These are phyloP conservation scores for Cenococcum geophilum DNA, from an alignment of 495 filamentous ascomycete genomes.

Conservation along the genomic window DNA sequence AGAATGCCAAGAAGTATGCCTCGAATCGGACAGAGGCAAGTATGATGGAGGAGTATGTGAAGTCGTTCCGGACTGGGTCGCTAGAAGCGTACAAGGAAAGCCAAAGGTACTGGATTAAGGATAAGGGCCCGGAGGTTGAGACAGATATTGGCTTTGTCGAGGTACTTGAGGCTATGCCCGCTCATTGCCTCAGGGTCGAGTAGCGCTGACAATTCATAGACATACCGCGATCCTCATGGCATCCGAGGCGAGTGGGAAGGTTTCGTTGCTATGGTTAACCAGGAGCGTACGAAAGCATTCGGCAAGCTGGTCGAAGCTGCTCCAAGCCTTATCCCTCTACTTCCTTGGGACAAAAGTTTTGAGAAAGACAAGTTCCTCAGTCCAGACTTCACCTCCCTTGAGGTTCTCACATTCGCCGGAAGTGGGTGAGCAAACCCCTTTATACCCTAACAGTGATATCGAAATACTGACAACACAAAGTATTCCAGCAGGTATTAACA, in stretches of 20 bases:
- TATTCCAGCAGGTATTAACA: slow-evolving; percentile 75
- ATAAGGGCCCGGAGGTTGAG: slow-evolving; percentile 84
- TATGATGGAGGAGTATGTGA: slow-evolving; percentile 78
- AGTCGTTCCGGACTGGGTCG: slow-evolving; percentile 79
- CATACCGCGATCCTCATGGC: slow-evolving; percentile 89
- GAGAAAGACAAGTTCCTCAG: slow-evolving; percentile 93
- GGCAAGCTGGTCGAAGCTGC: slow-evolving; percentile 75
- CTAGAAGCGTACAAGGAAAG: slow-evolving; percentile 83
- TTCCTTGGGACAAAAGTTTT: slow-evolving; percentile 84
- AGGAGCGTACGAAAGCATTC: slow-evolving; percentile 88
- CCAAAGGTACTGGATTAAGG: slow-evolving; percentile 87
- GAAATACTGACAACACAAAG: slow-evolving; percentile 30
- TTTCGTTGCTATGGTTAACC: slow-evolving; percentile 71
- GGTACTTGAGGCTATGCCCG: neutral
- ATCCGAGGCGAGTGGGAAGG: slow-evolving; percentile 97
- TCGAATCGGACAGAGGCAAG: slow-evolving; percentile 78
- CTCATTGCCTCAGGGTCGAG: neutral
- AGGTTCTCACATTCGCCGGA: slow-evolving; percentile 59
- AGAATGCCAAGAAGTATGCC: slow-evolving; percentile 66
- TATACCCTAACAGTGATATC: slow-evolving; percentile 16
- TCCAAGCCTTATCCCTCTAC: slow-evolving; percentile 72
- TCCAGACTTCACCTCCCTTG: slow-evolving; percentile 73
- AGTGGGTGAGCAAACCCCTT: slow-evolving; percentile 43
- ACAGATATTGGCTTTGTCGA: slow-evolving; percentile 93
- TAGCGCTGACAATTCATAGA: slow-evolving; percentile 34